Evolutionary conservation across 345 rosid species (phyloP).

Genomic region (Pistacia atlantica): DNA sequence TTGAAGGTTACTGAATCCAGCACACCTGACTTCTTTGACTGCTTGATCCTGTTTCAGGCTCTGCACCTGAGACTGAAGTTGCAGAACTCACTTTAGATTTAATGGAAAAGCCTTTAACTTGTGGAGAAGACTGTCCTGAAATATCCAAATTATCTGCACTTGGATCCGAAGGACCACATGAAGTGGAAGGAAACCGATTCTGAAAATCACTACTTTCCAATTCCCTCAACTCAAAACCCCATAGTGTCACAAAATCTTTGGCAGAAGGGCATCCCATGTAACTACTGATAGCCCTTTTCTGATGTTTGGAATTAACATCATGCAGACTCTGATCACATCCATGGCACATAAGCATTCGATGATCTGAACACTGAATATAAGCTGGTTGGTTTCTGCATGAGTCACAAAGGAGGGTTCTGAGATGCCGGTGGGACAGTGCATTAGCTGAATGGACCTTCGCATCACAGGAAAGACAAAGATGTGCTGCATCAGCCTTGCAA

Average conservation of each 20-base stretch:
- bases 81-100: slow-evolving; percentile 24
- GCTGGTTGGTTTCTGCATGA: slow-evolving; percentile 57
- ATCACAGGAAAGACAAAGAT: slow-evolving; percentile 83
- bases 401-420: slow-evolving; percentile 72
- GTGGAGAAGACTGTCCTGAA: slow-evolving; percentile 18
- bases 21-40: slow-evolving; percentile 38
- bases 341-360: slow-evolving; percentile 58
- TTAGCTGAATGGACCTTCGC: slow-evolving; percentile 90
- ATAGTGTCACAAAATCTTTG: slow-evolving; percentile 62
- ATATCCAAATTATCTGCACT: slow-evolving; percentile 9
- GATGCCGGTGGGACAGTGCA: slow-evolving; percentile 73
- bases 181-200: slow-evolving; percentile 24
- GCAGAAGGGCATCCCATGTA: slow-evolving; percentile 80
- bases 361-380: slow-evolving; percentile 58
- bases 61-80: slow-evolving; percentile 22
- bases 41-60: slow-evolving; percentile 30
- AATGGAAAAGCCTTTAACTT: slow-evolving; percentile 22
- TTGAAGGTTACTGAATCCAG: neutral
- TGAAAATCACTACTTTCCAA: slow-evolving; percentile 21
- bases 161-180: slow-evolving; percentile 23
- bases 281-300: slow-evolving; percentile 47
- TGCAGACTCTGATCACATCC: slow-evolving; percentile 64
- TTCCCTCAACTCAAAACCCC: slow-evolving; percentile 58
- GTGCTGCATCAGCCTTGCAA: slow-evolving; percentile 85
- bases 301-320: slow-evolving; percentile 48